phyloP scores from a whole-genome alignment of 129 eudicot genomes.

The Chrysanthemum seticuspe region DNA sequence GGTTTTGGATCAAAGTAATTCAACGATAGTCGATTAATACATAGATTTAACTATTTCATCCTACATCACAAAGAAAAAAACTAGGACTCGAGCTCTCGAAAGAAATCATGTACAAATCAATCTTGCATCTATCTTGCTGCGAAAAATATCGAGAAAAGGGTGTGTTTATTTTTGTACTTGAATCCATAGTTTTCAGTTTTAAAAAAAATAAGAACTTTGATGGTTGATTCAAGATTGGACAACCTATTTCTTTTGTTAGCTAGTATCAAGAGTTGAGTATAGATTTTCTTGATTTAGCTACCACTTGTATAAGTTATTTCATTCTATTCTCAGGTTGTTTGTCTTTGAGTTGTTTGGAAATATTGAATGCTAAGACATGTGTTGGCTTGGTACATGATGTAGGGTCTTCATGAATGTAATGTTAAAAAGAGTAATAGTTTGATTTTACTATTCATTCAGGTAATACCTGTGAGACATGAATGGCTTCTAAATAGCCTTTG shows the following conservation, averaged over 20 bases:
- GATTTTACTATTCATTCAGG: slow-evolving; percentile 19
- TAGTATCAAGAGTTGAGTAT: slow-evolving; percentile 16
- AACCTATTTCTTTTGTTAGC: slow-evolving; percentile 10
- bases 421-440: slow-evolving; percentile 19
- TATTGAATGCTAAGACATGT: slow-evolving; percentile 33
- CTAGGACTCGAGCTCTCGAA: slow-evolving; percentile 10
- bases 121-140: slow-evolving; percentile 11
- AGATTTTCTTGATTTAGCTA: slow-evolving; percentile 23
- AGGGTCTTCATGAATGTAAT: slow-evolving; percentile 22
- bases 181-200: slow-evolving; percentile 5
- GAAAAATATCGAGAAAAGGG: slow-evolving; percentile 4
- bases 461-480: slow-evolving; percentile 18
- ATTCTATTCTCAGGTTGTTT: slow-evolving; percentile 31
- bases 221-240: neutral
- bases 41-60: neutral
- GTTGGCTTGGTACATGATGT: slow-evolving; percentile 28
- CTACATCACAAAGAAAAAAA: slow-evolving; percentile 8
- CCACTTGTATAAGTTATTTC: slow-evolving; percentile 26
- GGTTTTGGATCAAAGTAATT: slow-evolving; percentile 35
- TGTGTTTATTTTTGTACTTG: neutral
- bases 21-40: slow-evolving; percentile 11
- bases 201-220: neutral
- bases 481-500: slow-evolving; percentile 26
- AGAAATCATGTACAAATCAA: slow-evolving; percentile 30
- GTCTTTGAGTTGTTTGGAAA: slow-evolving; percentile 33